These are phyloP conservation scores for Monascus purpureus DNA, from an alignment of 495 filamentous ascomycete genomes.

Conservation along the genomic window DNA sequence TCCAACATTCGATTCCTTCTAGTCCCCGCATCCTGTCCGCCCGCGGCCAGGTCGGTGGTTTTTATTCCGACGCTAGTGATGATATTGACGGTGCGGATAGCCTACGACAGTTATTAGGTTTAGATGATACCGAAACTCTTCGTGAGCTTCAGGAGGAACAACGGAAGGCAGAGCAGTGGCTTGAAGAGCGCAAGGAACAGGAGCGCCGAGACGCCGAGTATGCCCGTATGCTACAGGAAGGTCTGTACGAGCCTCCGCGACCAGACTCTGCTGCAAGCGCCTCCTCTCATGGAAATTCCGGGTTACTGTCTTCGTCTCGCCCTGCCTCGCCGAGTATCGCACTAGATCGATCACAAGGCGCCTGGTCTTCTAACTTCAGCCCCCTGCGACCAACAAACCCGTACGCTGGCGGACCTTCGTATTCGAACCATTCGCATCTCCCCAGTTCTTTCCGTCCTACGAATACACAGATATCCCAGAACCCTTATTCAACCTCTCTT, in stretches of 20 bases:
- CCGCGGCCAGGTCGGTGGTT: background rate
- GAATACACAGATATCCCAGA: no score
- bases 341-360: no score
- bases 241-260: constrained; percentile 4
- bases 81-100: constrained; percentile 3
- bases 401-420: no score
- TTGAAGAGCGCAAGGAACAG: constrained; percentile 19
- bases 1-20: background rate
- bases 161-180: constrained; percentile 18
- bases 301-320: background rate
- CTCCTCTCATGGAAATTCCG: constrained; percentile 3
- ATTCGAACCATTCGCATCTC: no score
- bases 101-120: constrained; percentile 12
- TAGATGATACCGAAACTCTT: constrained; percentile 16
- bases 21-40: background rate
- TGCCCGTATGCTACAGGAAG: constrained; percentile 26
- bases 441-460: no score
- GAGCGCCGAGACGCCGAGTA: constrained; percentile 34
- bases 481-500: no score
- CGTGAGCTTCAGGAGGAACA: constrained; percentile 24
- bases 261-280: constrained; percentile 4
- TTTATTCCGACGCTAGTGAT: background rate
- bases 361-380: no score
- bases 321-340: background rate
- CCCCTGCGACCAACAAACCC: no score